Evolutionary conservation across 805 yeast genomes (phyloP), one percentile per base, ranked within the genome.

Genomic region (Yamadazyma laniorum): DNA sequence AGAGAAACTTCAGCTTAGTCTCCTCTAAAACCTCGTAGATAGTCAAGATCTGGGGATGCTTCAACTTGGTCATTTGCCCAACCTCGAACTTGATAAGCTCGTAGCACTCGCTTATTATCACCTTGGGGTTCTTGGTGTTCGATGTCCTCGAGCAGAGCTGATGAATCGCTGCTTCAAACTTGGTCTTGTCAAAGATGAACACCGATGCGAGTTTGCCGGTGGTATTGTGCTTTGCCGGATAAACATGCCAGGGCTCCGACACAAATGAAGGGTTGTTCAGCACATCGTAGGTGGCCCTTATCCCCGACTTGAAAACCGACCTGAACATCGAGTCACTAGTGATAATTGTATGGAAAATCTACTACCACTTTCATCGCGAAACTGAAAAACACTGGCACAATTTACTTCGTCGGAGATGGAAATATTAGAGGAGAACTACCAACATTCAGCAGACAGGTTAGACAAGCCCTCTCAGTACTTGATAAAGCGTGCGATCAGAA

Each of bases 1-100:
- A 91, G 38, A 83, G 55, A 48, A 90, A 73, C 40, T 86, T 77
- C 47, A 77, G 74, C 47, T 82, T 82, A 25, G 91, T 85, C 48
- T 89, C 95, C 59, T 93, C 98, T 44, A 90, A 61, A 0, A 95
- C 95, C 56, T 95, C 99, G 25, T 86, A 77, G 2, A 93, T 71
- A 1, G 89, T 81, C 32, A 93, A 63, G 18, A 93, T 72, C 47
- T 88, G 82, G 0, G 99, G 99, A 58, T 93, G 99, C 49, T 89
- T 84, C 50, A 93, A 67, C 55, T 82, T 85, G 13, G 95, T 78
- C 54, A 90, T 63, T 45, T 83, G 82, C 16, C 77, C 63, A 2
- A 88, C 82, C 50, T 89, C 93, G 18, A 66, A 63, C 49, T 79
- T 74, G 34, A 93, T 64, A 15, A 82, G 69, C 30, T 78, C 83